Evolutionary conservation across 129 eudicot genomes (phyloP).

Genomic region (Oenanthe sinensis): DNA sequence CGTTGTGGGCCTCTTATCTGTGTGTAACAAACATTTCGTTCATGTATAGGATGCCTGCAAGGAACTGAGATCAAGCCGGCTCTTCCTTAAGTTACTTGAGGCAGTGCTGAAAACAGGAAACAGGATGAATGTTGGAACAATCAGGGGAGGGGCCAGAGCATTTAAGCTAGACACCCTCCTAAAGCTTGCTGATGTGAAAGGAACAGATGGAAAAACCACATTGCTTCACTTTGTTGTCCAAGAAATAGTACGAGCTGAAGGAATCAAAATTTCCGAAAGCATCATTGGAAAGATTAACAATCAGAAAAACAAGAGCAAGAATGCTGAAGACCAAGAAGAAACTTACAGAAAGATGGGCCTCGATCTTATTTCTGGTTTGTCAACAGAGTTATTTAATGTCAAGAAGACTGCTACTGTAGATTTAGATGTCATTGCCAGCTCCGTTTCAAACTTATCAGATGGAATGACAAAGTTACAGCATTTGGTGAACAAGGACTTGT

Average conservation of each 20-base stretch:
- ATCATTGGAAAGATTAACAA: conserved; percentile 68
- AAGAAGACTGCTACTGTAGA: conserved; percentile 83
- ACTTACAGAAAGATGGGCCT: conserved; percentile 78
- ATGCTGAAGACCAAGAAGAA: conserved; percentile 54
- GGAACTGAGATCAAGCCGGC: conserved; percentile 80
- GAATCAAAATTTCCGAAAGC: conserved; percentile 74
- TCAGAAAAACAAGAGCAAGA: conserved; percentile 32
- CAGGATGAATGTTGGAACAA: conserved; percentile 91
- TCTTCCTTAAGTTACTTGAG: conserved; percentile 79
- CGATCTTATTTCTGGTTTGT: conserved; percentile 74
- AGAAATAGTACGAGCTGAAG: conserved; percentile 79
- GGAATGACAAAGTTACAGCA: conserved; percentile 44
- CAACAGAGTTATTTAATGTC: conserved; percentile 74
- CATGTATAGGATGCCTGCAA: conserved; percentile 78
- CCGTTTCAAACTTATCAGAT: conserved; percentile 61
- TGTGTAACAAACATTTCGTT: not conserved
- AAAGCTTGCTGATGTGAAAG: conserved; percentile 86
- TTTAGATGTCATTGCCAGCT: conserved; percentile 71
- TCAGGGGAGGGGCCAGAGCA: conserved; percentile 87
- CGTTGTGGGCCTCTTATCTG: not conserved
- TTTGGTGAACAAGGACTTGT: conserved; percentile 38
- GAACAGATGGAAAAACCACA: conserved; percentile 83
- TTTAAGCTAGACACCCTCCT: conserved; percentile 86
- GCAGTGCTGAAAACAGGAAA: conserved; percentile 94
- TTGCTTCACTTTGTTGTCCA: conserved; percentile 92